Conservation (phyloP, 2,329 filamentous ascomycete genomes). For the Grosmannia clavigera region DNA sequence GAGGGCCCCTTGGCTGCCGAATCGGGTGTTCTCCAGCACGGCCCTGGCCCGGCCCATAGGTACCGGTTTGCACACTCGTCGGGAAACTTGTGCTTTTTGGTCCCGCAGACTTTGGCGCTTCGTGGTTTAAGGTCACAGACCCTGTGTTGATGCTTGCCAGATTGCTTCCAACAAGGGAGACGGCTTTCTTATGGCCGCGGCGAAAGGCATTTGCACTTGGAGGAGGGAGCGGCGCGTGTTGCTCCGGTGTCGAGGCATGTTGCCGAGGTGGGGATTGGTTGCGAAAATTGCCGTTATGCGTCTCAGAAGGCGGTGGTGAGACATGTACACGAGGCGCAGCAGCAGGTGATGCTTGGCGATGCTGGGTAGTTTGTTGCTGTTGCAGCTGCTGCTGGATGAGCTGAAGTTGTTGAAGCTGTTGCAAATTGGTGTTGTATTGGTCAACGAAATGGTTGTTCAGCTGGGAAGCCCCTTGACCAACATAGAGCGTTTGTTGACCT, state of each 20-base stretch:
- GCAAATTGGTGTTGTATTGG: slow-evolving; percentile 25
- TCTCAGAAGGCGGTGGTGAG: slow-evolving; percentile 61
- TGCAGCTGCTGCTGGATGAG: slow-evolving; percentile 29
- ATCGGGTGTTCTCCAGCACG: slow-evolving; percentile 90
- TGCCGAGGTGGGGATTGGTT: slow-evolving; percentile 56
- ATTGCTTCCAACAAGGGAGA: slow-evolving; percentile 44
- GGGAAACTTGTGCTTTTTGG: slow-evolving; percentile 75
- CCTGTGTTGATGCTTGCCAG: slow-evolving; percentile 39
- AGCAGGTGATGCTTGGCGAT: slow-evolving; percentile 35
- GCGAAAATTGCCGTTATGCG: slow-evolving; percentile 38
- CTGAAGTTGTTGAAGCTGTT: slow-evolving; percentile 18
- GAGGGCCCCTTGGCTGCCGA: slow-evolving; percentile 86
- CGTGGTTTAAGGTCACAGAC: slow-evolving; percentile 17
- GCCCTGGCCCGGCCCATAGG: slow-evolving; percentile 83
- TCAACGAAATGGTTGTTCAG: slow-evolving; percentile 28
- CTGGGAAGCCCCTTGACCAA: slow-evolving; percentile 50
- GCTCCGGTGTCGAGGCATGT: slow-evolving; percentile 55
- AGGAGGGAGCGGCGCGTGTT: slow-evolving; percentile 58
- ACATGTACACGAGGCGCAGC: slow-evolving; percentile 65
- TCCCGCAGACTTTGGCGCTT: slow-evolving; percentile 46
- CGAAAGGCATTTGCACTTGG: slow-evolving; percentile 88
- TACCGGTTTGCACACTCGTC: slow-evolving; percentile 57
- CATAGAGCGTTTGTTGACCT: slow-evolving; percentile 69
- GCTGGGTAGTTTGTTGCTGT: slow-evolving; percentile 26
- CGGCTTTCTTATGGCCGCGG: slow-evolving; percentile 82